Percentiles rank a stretch among this genome's conserved stretches.
phyloP scores from a whole-genome alignment of 176 grass and related monocot genomes.

The Typha latifolia region DNA sequence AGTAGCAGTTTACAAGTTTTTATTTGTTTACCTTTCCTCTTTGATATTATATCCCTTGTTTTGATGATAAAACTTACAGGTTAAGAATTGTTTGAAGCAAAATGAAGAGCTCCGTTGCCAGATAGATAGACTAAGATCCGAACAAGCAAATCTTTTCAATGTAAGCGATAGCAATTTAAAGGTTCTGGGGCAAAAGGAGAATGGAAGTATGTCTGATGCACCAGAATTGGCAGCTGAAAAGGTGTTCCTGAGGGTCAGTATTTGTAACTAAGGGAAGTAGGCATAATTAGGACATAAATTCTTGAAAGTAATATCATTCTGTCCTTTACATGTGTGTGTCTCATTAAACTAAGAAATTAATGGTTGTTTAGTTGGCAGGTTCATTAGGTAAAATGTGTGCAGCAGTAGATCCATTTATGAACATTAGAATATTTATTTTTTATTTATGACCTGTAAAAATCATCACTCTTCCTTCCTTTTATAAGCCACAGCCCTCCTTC shows the following conservation, averaged over 20 bases:
- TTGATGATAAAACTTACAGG: constrained; percentile 41
- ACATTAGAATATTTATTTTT: too few species aligned
- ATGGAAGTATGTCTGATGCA: constrained; percentile 16
- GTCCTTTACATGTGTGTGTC: too few species aligned
- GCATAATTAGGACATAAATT: neutral
- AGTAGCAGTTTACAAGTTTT: neutral
- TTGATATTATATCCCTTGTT: neutral
- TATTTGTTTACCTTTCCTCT: neutral
- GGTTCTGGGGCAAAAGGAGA: constrained; percentile 45
- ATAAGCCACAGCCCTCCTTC: too few species aligned
- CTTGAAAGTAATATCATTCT: too few species aligned
- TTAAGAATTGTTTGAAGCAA: constrained; percentile 81
- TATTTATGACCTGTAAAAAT: too few species aligned
- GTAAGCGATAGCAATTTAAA: constrained; percentile 24
- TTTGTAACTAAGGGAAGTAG: neutral
- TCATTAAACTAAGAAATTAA: too few species aligned
- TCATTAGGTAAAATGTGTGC: too few species aligned
- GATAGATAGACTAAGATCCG: constrained; percentile 66
- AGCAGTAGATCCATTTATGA: too few species aligned
- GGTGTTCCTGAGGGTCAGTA: constrained; percentile 59
- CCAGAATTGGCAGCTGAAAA: constrained; percentile 49
- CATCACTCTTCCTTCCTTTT: too few species aligned
- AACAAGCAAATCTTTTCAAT: constrained; percentile 38
- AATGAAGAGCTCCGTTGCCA: constrained; percentile 70
- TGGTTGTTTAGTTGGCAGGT: too few species aligned